A percentile compares a stretch with the other conserved stretches of the same genome.
Evolutionary conservation across 768 basidiomycete genomes (phyloP).

Genomic region (Mycena epipterygia): DNA sequence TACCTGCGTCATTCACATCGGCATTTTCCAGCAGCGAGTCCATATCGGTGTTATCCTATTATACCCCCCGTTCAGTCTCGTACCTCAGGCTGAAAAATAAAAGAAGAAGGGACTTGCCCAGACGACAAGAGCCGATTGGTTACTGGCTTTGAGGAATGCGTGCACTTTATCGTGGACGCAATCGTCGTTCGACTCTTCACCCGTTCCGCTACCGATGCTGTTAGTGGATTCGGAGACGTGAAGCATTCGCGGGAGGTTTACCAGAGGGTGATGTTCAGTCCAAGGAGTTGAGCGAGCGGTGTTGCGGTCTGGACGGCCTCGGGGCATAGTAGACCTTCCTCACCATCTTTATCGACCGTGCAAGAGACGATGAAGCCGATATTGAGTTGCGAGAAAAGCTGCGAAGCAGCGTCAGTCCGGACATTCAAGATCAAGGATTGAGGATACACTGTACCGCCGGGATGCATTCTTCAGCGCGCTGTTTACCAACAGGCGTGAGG

Average conservation of each 20-base stretch:
- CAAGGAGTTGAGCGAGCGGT: too few species aligned
- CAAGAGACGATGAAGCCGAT: slow-evolving; percentile 17
- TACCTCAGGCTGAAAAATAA: too few species aligned
- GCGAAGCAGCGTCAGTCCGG: neutral
- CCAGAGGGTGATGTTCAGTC: too few species aligned
- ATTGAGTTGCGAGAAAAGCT: slow-evolving; percentile 17
- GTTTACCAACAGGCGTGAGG: too few species aligned
- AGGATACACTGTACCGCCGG: too few species aligned
- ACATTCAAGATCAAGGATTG: too few species aligned
- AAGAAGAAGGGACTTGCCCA: too few species aligned
- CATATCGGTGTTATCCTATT: slow-evolving; percentile 11
- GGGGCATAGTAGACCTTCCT: slow-evolving; percentile 1
- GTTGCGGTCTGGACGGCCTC: too few species aligned
- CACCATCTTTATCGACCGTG: slow-evolving; percentile 11
- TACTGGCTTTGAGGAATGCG: slow-evolving; percentile 7
- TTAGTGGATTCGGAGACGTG: neutral
- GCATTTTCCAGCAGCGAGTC: slow-evolving; percentile 11
- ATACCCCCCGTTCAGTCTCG: neutral
- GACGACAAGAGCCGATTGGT: neutral
- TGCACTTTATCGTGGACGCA: slow-evolving; percentile 8
- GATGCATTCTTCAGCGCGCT: too few species aligned
- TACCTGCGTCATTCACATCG: slow-evolving; percentile 10
- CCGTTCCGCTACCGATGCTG: slow-evolving; percentile 3
- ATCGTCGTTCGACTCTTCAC: slow-evolving; percentile 8
- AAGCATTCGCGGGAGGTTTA: too few species aligned